These are phyloP conservation scores for Thelonectria rubi DNA, from an alignment of 2,329 filamentous ascomycete genomes.

Conservation along the genomic window DNA sequence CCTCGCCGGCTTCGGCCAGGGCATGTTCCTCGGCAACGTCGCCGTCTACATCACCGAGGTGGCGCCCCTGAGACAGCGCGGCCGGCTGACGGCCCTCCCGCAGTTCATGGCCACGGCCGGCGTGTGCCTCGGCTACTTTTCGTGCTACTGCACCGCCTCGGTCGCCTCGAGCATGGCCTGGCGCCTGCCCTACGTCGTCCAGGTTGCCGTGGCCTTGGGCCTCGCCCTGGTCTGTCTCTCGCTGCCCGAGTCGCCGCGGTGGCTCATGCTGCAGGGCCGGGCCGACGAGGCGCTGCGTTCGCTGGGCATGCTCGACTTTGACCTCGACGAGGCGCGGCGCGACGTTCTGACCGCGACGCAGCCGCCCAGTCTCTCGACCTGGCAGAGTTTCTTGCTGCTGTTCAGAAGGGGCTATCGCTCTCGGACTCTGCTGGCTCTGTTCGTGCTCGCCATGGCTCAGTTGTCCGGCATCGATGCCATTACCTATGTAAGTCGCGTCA, in stretches of 20 bases:
- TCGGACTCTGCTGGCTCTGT: slow-evolving; percentile 61
- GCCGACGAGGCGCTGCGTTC: slow-evolving; percentile 55
- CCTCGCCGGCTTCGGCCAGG: slow-evolving; percentile 67
- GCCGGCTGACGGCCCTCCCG: slow-evolving; percentile 60
- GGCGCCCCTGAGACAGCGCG: slow-evolving; percentile 60
- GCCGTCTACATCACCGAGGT: slow-evolving; percentile 70
- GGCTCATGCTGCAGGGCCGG: slow-evolving; percentile 24
- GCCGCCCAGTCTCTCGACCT: slow-evolving; percentile 44
- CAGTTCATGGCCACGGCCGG: slow-evolving; percentile 62
- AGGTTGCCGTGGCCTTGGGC: neutral
- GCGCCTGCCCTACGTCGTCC: slow-evolving; percentile 5
- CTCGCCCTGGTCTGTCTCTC: slow-evolving; percentile 16
- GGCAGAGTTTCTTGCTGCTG: slow-evolving; percentile 46
- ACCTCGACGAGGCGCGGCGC: slow-evolving; percentile 56
- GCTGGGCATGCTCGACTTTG: slow-evolving; percentile 54
- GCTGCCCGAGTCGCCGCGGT: slow-evolving; percentile 9
- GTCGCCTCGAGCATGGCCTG: neutral
- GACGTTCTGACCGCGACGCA: slow-evolving; percentile 50
- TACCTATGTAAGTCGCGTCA: slow-evolving; percentile 59
- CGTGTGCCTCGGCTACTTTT: slow-evolving; percentile 47
- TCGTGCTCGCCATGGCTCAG: slow-evolving; percentile 68
- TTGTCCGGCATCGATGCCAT: slow-evolving; percentile 70
- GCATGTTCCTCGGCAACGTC: slow-evolving; percentile 65
- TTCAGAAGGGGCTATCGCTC: slow-evolving; percentile 54
- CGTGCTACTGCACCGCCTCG: slow-evolving; percentile 1